Evolutionary conservation across 2,329 filamentous ascomycete species (phyloP), one percentile per base, ranked within the genome.

Genomic region (Colletotrichum liriopes): DNA sequence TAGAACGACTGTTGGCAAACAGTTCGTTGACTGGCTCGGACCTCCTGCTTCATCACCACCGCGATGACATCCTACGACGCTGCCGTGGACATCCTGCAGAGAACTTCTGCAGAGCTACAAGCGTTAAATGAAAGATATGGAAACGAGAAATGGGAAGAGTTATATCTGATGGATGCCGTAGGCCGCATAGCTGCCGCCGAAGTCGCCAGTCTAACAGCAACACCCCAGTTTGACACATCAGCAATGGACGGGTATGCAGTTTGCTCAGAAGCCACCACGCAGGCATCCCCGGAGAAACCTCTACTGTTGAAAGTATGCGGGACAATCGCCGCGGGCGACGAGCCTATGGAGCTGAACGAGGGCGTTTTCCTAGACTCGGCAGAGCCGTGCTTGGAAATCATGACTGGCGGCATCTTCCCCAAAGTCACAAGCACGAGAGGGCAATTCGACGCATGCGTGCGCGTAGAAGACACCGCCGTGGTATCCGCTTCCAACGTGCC

Each of bases 361-460:
- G 16, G n/a, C 23, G 23, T 16, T 3, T 56, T 56, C 2, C 54
- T 5, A 16, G 32, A 7, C 20, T n/a, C 32, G 32, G 32, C 20
- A n/a, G 54, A 56, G 54, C 35, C 54, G 7, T 56, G 54, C 32
- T n/a, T 56, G 9, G 32, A 56, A 29, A 37, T 56, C 32, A 56
- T 26, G 54, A 56, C 54, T 7, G 54, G 54, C 32, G 54, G 54
- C 54, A 56, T 56, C 32, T 56, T 47, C 45, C 59, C 32, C 16
- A 23, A 18, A 26, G 43, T 37, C 9, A 6, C 29, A 8, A 32
- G 29, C 59, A 16, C 59, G 18, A 41, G 26, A 3, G 29, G 52
- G 2, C 26, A 41, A 5, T 62, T 71, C 35, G 74, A 75, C 26
- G 74, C 72, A 5, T 72, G 68, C 39, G 63, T 75, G 54, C 67